Conservation (phyloP, 441 rosid species). For the Croton laevigatus region DNA sequence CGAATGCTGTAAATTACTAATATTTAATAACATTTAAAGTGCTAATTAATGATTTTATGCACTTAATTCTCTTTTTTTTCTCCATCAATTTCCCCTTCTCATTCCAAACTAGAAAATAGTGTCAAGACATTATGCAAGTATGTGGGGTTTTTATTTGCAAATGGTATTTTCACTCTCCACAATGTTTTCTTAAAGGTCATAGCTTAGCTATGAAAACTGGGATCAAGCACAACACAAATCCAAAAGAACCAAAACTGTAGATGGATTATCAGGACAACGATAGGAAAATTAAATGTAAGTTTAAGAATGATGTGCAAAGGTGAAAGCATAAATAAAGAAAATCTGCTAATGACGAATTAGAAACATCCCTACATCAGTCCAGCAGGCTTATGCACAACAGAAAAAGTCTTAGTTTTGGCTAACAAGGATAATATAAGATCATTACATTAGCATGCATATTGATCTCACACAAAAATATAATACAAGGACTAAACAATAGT, state of each 20-base stretch:
- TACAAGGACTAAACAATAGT: conserved; percentile 18
- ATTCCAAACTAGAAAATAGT: neutral
- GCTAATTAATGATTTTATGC: neutral
- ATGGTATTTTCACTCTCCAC: neutral
- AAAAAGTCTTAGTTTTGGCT: conserved; percentile 15
- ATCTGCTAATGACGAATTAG: conserved; percentile 23
- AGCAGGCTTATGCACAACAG: conserved; percentile 14
- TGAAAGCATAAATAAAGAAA: neutral
- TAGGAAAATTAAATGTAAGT: neutral
- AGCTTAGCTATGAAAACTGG: neutral
- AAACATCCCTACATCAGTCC: conserved; percentile 14
- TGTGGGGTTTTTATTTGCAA: neutral
- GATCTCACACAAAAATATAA: conserved; percentile 25
- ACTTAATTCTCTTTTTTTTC: neutral
- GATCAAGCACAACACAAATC: neutral
- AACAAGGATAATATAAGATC: conserved; percentile 16
- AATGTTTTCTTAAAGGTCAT: neutral
- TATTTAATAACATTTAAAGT: neutral
- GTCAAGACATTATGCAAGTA: neutral
- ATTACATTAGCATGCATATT: conserved; percentile 24
- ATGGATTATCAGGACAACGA: neutral
- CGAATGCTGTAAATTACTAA: conserved; percentile 14
- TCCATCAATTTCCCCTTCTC: neutral
- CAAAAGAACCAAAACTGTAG: neutral
- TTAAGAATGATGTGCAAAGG: neutral